These are phyloP conservation scores for Phaeosphaeriaceae sp. DNA, from an alignment of 2,329 filamentous ascomycete genomes.

Conservation along the genomic window DNA sequence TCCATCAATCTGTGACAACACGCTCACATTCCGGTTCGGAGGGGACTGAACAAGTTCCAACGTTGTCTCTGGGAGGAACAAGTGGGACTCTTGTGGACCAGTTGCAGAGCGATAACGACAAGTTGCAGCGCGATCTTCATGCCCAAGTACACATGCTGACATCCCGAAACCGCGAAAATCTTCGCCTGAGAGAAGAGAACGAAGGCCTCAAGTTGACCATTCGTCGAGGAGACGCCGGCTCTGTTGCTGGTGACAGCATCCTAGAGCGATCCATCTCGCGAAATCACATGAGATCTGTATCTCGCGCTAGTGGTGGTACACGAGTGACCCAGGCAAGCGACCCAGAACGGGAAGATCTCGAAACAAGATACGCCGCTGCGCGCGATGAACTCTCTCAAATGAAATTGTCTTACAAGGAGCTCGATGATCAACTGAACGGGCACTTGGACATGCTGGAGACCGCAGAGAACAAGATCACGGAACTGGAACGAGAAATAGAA, in stretches of 20 bases:
- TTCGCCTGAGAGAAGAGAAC: conserved; percentile 94
- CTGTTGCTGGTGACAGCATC: conserved; percentile 81
- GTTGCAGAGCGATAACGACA: conserved; percentile 88
- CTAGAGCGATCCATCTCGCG: conserved; percentile 93
- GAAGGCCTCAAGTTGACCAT: conserved; percentile 93
- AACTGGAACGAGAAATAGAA: conserved; percentile 82
- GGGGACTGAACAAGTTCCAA: conserved; percentile 39
- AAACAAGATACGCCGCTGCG: conserved; percentile 81
- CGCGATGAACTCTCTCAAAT: conserved; percentile 86
- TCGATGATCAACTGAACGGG: conserved; percentile 81
- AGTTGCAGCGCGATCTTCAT: conserved; percentile 87
- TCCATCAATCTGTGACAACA: conserved; percentile 46
- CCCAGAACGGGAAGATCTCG: conserved; percentile 75
- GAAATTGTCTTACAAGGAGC: conserved; percentile 87
- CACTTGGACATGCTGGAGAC: conserved; percentile 81
- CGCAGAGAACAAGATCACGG: conserved; percentile 62
- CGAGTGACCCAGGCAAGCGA: conserved; percentile 72
- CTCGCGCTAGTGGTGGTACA: conserved; percentile 67
- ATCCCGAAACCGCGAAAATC: conserved; percentile 92
- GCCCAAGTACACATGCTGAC: conserved; percentile 98
- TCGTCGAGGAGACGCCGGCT: conserved; percentile 70
- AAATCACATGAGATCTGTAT: conserved; percentile 75
- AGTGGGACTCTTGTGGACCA: conserved; percentile 82
- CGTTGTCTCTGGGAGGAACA: conserved; percentile 44
- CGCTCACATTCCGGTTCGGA: conserved; percentile 52